phyloP scores from a whole-genome alignment of 2,329 filamentous ascomycete species.

The Ceratocystis smalleyi region DNA sequence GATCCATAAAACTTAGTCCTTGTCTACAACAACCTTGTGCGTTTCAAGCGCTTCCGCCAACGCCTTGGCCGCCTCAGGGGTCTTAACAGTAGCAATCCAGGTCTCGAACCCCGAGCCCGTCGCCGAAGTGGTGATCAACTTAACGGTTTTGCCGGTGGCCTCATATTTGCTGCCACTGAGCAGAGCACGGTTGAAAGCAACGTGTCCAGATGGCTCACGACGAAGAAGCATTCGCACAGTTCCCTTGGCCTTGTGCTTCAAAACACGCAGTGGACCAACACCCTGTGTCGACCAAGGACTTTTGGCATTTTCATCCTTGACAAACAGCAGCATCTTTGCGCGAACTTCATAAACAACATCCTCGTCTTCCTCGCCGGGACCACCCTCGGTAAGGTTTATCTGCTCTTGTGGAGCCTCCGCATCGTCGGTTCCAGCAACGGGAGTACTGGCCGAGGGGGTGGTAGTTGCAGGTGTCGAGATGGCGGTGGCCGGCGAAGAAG shows the following conservation, averaged over 20 bases:
- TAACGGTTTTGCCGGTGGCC: constrained; percentile 44
- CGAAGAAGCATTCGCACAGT: constrained; percentile 54
- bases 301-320: constrained; percentile 31
- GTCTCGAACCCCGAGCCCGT: constrained; percentile 46
- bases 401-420: constrained; percentile 46
- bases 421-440: constrained; percentile 27
- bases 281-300: constrained; percentile 55
- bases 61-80: constrained; percentile 39
- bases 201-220: constrained; percentile 57
- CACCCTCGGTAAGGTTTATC: constrained; percentile 51
- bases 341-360: constrained; percentile 53
- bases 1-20: constrained; percentile 20
- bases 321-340: constrained; percentile 52
- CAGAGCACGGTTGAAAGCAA: constrained; percentile 56
- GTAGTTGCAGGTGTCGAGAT: neutral
- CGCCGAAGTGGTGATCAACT: constrained; percentile 41
- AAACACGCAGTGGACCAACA: constrained; percentile 53
- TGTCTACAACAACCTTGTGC: constrained; percentile 40
- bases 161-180: constrained; percentile 48
- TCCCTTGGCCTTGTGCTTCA: constrained; percentile 57
- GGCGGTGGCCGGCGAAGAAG: neutral
- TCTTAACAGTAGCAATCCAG: constrained; percentile 59
- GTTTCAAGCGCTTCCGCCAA: constrained; percentile 38
- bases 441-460: neutral
- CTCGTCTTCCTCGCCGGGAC: constrained; percentile 58